phyloP scores from a whole-genome alignment of 2,329 filamentous ascomycete species.

The Emmonsiellopsis sp. region DNA sequence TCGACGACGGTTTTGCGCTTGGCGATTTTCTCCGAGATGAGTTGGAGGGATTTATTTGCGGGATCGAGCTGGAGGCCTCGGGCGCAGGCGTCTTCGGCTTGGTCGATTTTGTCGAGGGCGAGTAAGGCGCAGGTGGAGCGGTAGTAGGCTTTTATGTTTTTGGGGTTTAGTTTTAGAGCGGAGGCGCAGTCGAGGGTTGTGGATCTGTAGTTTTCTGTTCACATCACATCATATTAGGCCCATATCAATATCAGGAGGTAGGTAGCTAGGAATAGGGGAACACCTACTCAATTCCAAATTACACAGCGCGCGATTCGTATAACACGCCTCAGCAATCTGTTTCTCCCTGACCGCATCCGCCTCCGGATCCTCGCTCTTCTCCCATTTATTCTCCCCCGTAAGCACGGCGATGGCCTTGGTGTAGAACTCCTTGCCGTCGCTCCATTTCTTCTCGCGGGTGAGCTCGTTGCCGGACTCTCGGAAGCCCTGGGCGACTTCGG shows the following conservation, averaged over 20 bases:
- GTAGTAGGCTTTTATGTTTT: conserved; percentile 85
- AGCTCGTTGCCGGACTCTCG: conserved; percentile 88
- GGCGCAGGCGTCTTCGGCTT: conserved; percentile 71
- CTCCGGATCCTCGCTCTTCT: conserved; percentile 43
- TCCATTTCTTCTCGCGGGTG: conserved; percentile 64
- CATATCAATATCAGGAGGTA: conserved; percentile 4
- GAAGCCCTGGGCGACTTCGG: conserved; percentile 75
- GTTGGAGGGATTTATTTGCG: conserved; percentile 57
- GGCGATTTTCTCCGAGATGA: conserved; percentile 55
- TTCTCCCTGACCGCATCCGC: conserved; percentile 56
- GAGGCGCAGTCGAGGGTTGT: conserved; percentile 77
- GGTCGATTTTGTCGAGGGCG: conserved; percentile 64
- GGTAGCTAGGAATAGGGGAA: background rate
- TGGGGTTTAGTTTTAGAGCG: conserved; percentile 67
- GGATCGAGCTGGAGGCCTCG: conserved; percentile 66
- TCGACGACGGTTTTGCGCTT: conserved; percentile 49
- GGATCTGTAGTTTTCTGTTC: conserved; percentile 69
- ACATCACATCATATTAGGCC: conserved; percentile 12
- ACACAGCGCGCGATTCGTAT: conserved; percentile 82
- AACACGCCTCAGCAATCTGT: conserved; percentile 62
- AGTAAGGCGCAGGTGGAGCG: conserved; percentile 71
- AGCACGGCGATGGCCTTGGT: conserved; percentile 72
- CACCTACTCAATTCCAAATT: conserved; percentile 67
- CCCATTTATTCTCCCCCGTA: conserved; percentile 50
- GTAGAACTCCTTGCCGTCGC: conserved; percentile 86